These are phyloP conservation scores for Aspergillus sp. DNA, from an alignment of 2,329 filamentous ascomycete genomes.

Conservation along the genomic window DNA sequence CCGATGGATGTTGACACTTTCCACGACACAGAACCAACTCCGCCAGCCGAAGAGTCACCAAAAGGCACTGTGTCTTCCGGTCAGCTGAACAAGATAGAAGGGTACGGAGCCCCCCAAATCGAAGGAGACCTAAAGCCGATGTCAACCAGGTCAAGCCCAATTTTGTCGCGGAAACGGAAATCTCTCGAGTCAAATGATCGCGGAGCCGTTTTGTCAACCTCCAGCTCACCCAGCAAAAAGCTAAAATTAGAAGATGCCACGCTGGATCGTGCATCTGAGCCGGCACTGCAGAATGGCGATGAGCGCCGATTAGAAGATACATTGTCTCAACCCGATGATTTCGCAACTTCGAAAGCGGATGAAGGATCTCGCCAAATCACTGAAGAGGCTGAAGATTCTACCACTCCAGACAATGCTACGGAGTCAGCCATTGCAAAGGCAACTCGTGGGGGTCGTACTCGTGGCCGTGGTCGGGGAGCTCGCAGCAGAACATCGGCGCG, in stretches of 20 bases:
- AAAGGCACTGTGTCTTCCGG: slow-evolving; percentile 11
- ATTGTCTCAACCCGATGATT: slow-evolving; percentile 17
- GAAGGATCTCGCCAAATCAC: slow-evolving; percentile 23
- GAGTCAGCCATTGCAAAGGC: slow-evolving; percentile 23
- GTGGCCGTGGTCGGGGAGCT: slow-evolving; percentile 35
- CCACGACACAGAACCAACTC: slow-evolving; percentile 1
- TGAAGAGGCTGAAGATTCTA: slow-evolving; percentile 24
- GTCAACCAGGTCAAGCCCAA: slow-evolving; percentile 17
- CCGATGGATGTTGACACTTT: slow-evolving; percentile 7
- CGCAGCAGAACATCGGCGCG: slow-evolving; percentile 30
- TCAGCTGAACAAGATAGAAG: slow-evolving; percentile 3
- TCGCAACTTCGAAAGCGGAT: slow-evolving; percentile 14
- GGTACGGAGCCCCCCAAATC: background rate
- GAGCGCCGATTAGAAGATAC: slow-evolving; percentile 21
- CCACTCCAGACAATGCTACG: slow-evolving; percentile 19
- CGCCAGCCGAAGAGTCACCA: slow-evolving; percentile 7
- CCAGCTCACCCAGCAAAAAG: slow-evolving; percentile 28
- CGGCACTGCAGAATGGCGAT: slow-evolving; percentile 24
- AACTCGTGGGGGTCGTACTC: slow-evolving; percentile 30
- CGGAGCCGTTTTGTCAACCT: slow-evolving; percentile 13
- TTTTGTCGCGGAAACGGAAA: slow-evolving; percentile 26
- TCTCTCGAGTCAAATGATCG: slow-evolving; percentile 24
- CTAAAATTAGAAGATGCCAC: slow-evolving; percentile 32
- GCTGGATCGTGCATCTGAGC: slow-evolving; percentile 21
- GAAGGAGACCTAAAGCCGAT: slow-evolving; percentile 7